Evolutionary conservation across 306 rosid species (phyloP).

Genomic region (Styphnolobium japonicum): DNA sequence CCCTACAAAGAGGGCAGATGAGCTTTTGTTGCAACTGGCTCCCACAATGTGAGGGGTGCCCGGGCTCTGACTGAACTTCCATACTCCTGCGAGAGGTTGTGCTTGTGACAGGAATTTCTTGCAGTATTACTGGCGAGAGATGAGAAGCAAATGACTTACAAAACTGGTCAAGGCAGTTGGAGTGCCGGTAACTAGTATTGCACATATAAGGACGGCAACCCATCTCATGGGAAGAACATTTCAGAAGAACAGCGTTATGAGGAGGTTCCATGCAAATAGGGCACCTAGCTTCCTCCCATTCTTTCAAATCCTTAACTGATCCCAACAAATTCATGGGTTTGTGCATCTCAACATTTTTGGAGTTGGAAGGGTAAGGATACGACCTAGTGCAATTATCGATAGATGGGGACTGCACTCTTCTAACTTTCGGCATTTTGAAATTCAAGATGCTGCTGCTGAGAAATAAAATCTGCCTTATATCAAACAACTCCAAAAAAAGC

Average conservation of each 20-base stretch:
- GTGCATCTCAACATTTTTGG: conserved; percentile 33
- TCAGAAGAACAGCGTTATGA: conserved; percentile 72
- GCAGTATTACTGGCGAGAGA: conserved; percentile 45
- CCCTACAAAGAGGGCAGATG: conserved; percentile 82
- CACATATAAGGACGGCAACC: conserved; percentile 88
- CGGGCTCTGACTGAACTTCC: conserved; percentile 37
- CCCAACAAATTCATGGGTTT: conserved; percentile 36
- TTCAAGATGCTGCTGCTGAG: conserved; percentile 20
- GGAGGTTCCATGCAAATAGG: conserved; percentile 85
- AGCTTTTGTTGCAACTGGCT: conserved; percentile 43
- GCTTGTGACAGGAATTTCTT: conserved; percentile 54
- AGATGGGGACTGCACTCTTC: conserved; percentile 54
- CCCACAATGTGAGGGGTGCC: conserved; percentile 31
- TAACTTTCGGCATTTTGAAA: conserved; percentile 64
- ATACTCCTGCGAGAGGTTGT: conserved; percentile 32
- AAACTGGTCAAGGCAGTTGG: conserved; percentile 85
- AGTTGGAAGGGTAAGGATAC: conserved; percentile 49
- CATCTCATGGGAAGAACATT: conserved; percentile 65
- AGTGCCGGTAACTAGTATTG: conserved; percentile 80
- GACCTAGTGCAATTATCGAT: conserved; percentile 39
- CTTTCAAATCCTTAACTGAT: conserved; percentile 45
- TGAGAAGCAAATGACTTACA: conserved; percentile 59
- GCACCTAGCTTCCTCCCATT: conserved; percentile 79
- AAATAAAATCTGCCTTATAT: conserved; percentile 28
- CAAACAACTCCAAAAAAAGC: neutral